phyloP scores from a whole-genome alignment of 129 eudicot species.

The Artemisia argyi region DNA sequence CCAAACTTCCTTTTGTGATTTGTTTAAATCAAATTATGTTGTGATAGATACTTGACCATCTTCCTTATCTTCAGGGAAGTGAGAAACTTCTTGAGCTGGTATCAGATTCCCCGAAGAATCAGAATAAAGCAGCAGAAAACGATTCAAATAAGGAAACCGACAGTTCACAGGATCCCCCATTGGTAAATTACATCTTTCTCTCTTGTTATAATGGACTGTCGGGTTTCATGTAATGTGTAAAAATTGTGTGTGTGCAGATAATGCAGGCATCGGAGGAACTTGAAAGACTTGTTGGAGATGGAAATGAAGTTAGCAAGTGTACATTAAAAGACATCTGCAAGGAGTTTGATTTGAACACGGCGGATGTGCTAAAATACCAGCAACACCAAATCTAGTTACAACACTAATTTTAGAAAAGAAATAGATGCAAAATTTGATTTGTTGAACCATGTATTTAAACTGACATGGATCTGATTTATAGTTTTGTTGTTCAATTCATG shows the following conservation, averaged over 20 bases:
- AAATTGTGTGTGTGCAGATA: slow-evolving; percentile 37
- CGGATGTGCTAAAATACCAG: slow-evolving; percentile 68
- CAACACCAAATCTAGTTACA: slow-evolving; percentile 30
- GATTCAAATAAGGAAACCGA: slow-evolving; percentile 22
- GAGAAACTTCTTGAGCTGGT: slow-evolving; percentile 86
- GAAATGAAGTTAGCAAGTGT: slow-evolving; percentile 52
- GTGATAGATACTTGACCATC: slow-evolving; percentile 7
- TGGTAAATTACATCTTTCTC: slow-evolving; percentile 43
- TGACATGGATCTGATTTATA: slow-evolving; percentile 24
- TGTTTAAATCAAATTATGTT: slow-evolving; percentile 10
- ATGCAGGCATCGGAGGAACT: slow-evolving; percentile 78
- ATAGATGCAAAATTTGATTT: slow-evolving; percentile 21
- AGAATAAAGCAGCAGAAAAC: slow-evolving; percentile 18
- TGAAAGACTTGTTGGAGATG: slow-evolving; percentile 53
- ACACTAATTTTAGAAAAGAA: slow-evolving; percentile 1
- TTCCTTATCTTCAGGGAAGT: slow-evolving; percentile 61
- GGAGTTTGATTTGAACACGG: slow-evolving; percentile 50
- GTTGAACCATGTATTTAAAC: slow-evolving; percentile 21
- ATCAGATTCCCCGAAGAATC: slow-evolving; percentile 52
- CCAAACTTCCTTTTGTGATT: not conserved
- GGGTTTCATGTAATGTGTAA: not conserved
- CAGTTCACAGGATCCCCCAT: slow-evolving; percentile 32
- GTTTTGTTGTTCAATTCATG: slow-evolving; percentile 26
- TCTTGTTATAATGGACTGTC: not conserved
- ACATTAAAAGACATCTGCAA: slow-evolving; percentile 64